Conservation (phyloP, 2,329 filamentous ascomycete species). For the Diaporthe ilicicola region DNA sequence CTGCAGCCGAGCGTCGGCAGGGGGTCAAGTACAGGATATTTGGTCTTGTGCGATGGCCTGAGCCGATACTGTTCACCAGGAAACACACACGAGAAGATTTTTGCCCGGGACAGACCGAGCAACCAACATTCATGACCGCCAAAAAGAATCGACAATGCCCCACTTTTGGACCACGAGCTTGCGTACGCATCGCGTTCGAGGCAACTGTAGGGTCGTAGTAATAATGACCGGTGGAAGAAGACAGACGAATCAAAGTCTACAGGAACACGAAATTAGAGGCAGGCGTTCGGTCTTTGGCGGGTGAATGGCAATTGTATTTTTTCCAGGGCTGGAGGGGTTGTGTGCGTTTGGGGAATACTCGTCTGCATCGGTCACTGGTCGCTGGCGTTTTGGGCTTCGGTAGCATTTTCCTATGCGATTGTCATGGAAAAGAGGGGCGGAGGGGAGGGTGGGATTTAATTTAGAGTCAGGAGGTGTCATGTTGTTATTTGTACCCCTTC, state of each 20-base stretch:
- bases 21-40: neutral
- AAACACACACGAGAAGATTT: neutral
- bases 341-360: neutral
- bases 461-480: neutral
- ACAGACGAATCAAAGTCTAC: neutral
- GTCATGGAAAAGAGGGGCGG: neutral
- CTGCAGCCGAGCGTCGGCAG: too few species aligned
- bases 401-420: neutral
- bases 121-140: neutral
- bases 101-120: neutral
- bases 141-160: neutral
- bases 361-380: neutral
- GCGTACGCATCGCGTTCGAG: neutral
- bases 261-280: neutral
- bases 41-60: neutral
- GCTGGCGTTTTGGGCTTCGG: constrained; percentile 12
- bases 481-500: neutral
- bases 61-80: neutral
- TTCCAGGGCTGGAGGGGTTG: neutral
- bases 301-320: constrained; percentile 12
- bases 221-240: neutral
- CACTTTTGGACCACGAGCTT: neutral
- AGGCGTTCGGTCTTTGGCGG: constrained; percentile 5
- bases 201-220: neutral
- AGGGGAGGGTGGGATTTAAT: neutral